Percentiles rank a stretch among this genome's conserved stretches.
Evolutionary conservation across 768 basidiomycete genomes (phyloP).

Genomic region (Rhizopogon rudus): DNA sequence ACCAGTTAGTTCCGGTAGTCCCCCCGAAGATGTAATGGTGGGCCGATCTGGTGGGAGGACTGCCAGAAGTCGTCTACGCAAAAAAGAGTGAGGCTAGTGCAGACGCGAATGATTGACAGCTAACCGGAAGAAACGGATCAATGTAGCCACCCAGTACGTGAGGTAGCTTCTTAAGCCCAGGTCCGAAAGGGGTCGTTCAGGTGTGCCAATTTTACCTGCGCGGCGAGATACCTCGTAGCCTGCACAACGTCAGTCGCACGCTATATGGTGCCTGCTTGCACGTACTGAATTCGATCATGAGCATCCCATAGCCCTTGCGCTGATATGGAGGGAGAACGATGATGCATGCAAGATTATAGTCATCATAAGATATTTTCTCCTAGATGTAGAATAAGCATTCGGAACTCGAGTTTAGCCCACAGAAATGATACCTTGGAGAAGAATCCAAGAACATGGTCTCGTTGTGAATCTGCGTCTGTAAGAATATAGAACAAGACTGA

Average conservation of each 20-base stretch:
- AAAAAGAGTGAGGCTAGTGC: not conserved
- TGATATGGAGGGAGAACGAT: constrained; percentile 94
- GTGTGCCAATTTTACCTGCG: constrained; percentile 78
- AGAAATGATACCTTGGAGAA: constrained; percentile 52
- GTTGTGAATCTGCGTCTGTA: constrained; percentile 75
- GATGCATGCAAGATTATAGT: constrained; percentile 97
- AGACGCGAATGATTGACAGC: constrained; percentile 10
- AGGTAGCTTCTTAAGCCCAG: constrained; percentile 89
- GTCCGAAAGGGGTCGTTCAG: constrained; percentile 92
- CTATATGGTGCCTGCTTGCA: constrained; percentile 2
- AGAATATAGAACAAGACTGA: constrained; percentile 85
- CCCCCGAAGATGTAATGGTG: constrained; percentile 39
- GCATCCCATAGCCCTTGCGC: constrained; percentile 84
- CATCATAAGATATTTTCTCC: constrained; percentile 96
- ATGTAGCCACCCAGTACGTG: constrained; percentile 79
- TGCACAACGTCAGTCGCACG: constrained; percentile 24
- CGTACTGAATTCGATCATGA: constrained; percentile 98
- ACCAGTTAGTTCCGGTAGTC: constrained; percentile 36
- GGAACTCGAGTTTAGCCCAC: not conserved
- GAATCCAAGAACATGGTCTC: constrained; percentile 76
- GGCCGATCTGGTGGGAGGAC: constrained; percentile 51
- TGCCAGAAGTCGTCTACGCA: constrained; percentile 48
- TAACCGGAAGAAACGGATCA: constrained; percentile 81
- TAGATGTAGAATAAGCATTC: constrained; percentile 17
- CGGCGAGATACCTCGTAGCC: constrained; percentile 91